Evolutionary conservation across 2,329 filamentous ascomycete genomes (phyloP).

Genomic region (Albifimbria verrucaria): DNA sequence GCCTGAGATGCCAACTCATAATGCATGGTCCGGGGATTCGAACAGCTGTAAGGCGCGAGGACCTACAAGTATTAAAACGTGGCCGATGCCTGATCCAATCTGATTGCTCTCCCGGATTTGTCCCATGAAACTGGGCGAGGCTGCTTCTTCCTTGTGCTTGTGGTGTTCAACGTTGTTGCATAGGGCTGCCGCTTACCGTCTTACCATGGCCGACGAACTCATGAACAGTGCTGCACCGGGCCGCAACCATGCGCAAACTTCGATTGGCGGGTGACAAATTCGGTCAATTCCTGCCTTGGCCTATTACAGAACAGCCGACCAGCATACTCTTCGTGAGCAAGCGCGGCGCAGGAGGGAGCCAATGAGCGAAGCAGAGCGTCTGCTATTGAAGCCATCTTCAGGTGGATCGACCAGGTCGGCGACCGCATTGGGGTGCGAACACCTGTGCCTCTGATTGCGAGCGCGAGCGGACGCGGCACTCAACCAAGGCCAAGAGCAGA

Average conservation of each 20-base stretch:
- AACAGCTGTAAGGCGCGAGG: conserved; percentile 17
- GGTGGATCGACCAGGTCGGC: not conserved
- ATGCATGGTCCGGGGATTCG: conserved; percentile 15
- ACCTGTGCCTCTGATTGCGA: too few relatives aligned
- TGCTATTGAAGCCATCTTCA: not conserved
- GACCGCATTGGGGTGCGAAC: not conserved
- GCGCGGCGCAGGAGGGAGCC: not conserved
- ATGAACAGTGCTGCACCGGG: conserved; percentile 20
- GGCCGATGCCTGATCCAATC: not conserved
- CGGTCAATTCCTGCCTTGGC: not conserved
- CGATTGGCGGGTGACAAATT: conserved; percentile 18
- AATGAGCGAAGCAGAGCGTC: not conserved
- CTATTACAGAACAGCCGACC: not conserved
- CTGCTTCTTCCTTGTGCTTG: too few relatives aligned
- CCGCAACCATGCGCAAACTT: not conserved
- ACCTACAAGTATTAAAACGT: conserved; percentile 5
- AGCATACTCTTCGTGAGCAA: not conserved
- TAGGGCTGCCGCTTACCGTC: conserved; percentile 10
- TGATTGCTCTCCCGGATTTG: too few relatives aligned
- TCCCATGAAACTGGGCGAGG: too few relatives aligned
- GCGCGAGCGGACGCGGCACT: not conserved
- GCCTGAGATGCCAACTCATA: conserved; percentile 20
- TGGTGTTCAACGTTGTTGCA: too few relatives aligned
- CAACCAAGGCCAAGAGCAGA: not conserved
- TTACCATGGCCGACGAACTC: conserved; percentile 18